Evolutionary conservation across 192 early-diverging fungal genomes (phyloP), one percentile per base, ranked within the genome.

Genomic region (Coemansia sp.): DNA sequence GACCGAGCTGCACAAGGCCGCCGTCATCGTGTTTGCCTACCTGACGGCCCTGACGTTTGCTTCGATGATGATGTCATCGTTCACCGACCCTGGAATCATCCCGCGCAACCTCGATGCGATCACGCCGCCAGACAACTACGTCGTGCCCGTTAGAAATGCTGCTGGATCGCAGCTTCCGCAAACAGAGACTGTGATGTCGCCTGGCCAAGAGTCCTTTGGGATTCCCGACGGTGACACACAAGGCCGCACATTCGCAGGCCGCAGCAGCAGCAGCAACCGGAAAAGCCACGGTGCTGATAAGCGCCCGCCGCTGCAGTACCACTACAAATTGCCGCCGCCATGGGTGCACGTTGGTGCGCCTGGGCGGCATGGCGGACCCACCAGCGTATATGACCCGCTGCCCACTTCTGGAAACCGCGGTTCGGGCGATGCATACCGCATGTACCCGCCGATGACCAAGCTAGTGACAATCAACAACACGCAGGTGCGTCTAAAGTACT

Each of bases 401-500:
- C 44, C 49, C 34, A 53, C 75, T 13, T 67, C 53, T 5, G 64
- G 38, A 9, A 47, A 50, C 11, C 47, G 46, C 20, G 35, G 51
- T 2, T 57, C 40, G 3, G 44, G 52, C 17, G 64, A 64, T 29
- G 42, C 63, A 19, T 42, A 55, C 22, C 43, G 38, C n/a, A 43
- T 55, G 39, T 68, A 64, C 25, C 58, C 68, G 46, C 40, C 81
- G 62, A 46, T 68, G 46, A 42, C 69, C 50, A 83, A 81, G 46
- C 64, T 80, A 15, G 81, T 91, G 4, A 55, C 62, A 3, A 68
- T 93, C 36, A 83, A 87, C 42, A 80, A 75, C 15, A 67, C 75
- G 28, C 47, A 69, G 14, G 63, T 93, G 22, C 68, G 78, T 34
- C 69, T 94, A 26, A 96, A 94, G 64, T 96, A 91, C 72, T 97